Base-by-base conservation (phyloP, 1,284 basidiomycete genomes). In the Melanopsichium pennsylvanicum region DNA sequence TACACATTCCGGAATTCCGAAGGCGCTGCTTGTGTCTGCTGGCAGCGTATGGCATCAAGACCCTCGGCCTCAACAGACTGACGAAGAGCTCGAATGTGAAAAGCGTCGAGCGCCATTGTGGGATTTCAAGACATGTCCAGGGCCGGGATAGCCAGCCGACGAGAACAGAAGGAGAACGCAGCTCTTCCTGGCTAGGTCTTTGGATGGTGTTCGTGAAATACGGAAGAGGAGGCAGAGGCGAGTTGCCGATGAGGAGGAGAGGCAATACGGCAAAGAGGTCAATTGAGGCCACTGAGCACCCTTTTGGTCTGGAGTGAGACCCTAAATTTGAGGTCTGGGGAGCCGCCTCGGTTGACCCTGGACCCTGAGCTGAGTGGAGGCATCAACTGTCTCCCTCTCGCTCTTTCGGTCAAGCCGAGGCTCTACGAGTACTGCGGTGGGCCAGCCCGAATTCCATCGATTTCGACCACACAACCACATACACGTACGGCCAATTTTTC, bases 51-150 rank as follows among this genome's bases (percentile, higher is more conserved):
- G 22, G 27, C 23, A 2, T 26, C 27, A 2, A 7, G 2, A 12
- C n/a, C 8, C 10, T 16, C 11, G 8, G 9, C 10, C 3, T 32
- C 35, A 25, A 47, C 37, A 37, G 47, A 56, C 15, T 25, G 22
- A 27, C 41, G 34, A 5, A 45, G 41, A 16, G 47, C 27, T 1
- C 47, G 45, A n/a, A 67, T 56, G 38, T 66, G 46, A 12, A 55
- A 32, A 41, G 62, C 55, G 32, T 59, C 16, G 33, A 66, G 62
- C 27, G 62, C 62, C 62, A 66, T 66, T 8, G 1, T 38, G 34
- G 16, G 21, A 21, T 21, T 6, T 18, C 15, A 22, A 9, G 15
- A 32, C 39, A 35, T 40, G 16, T 12, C 47, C 9, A 16, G 11
- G 23, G 38, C 23, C 15, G 13, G n/a, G n/a, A n/a, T n/a, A n/a